Evolutionary conservation across 2,329 filamentous ascomycete genomes (phyloP).

Genomic region (Apiospora marii): DNA sequence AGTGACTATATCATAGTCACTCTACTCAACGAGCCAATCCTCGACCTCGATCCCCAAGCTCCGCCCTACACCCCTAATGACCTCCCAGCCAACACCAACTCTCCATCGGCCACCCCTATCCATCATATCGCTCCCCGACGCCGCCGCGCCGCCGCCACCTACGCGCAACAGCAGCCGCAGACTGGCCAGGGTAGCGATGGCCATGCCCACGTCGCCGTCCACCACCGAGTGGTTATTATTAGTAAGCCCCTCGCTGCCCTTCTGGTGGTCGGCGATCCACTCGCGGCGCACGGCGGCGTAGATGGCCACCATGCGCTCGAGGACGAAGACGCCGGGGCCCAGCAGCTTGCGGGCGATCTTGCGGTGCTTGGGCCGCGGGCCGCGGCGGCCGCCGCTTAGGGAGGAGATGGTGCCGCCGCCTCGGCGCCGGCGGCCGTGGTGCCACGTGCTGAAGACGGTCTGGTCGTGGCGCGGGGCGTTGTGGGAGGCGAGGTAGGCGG

Average conservation of each 20-base stretch:
- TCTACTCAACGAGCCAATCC: slow-evolving; percentile 75
- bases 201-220: slow-evolving; percentile 67
- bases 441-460: slow-evolving; percentile 77
- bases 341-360: slow-evolving; percentile 81
- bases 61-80: slow-evolving; percentile 73
- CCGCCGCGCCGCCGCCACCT: slow-evolving; percentile 68
- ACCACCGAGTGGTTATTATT: slow-evolving; percentile 43
- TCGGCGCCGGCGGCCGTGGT: slow-evolving; percentile 59
- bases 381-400: slow-evolving; percentile 33
- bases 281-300: slow-evolving; percentile 71
- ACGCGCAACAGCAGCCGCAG: slow-evolving; percentile 74
- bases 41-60: slow-evolving; percentile 80
- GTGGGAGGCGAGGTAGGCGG: slow-evolving; percentile 83
- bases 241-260: background rate
- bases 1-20: background rate
- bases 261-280: slow-evolving; percentile 49
- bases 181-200: slow-evolving; percentile 76
- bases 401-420: slow-evolving; percentile 50
- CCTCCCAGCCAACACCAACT: slow-evolving; percentile 82
- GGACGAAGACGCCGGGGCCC: slow-evolving; percentile 77
- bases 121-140: slow-evolving; percentile 72
- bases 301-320: slow-evolving; percentile 82
- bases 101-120: slow-evolving; percentile 78
- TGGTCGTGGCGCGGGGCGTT: slow-evolving; percentile 78
- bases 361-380: slow-evolving; percentile 60